Base-by-base conservation (phyloP, 768 basidiomycete genomes). In the Psilocybe tampanensis region DNA sequence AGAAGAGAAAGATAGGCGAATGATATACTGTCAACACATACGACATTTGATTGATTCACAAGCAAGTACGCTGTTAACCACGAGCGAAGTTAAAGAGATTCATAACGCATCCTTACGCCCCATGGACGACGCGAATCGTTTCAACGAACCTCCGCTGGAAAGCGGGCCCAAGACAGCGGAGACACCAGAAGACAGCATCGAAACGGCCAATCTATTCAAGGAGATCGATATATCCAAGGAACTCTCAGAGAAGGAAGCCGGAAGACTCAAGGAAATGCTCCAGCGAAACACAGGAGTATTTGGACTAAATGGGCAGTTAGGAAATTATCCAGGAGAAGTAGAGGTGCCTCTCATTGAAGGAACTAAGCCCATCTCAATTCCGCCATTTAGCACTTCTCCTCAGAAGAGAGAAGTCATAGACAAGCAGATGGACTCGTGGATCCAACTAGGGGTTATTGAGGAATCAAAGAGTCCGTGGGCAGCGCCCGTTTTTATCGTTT, bases 401-500 rank as follows among this genome's bases (percentile, higher is more conserved):
- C 69, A 63, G 0, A 72, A 70, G 33, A 34, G 65, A 22, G 60
- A 68, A 50, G 66, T 74, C 0, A 72, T 57, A 2, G 53, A 55
- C 11, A 50, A 62, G 19, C 58, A 62, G 32, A 44, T 73, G 11
- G 53, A 67, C 15, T 42, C 62, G 0, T 79, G 75, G 75, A 58
- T 78, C 3, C 52, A 67, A 17, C 50, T 64, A 1, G 75, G 66
- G 1, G 72, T 80, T 0, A 77, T 80, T 11, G 75, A 80, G 52
- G 69, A 68, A 0, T 78, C 76, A 0, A 52, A 54, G 2, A 77
- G 76, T 54, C 77, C 75, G 0, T 81, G 72, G 71, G 70, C 53
- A 1, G 65, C 64, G 0, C 72, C 70, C 0, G 66, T 67, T 1
- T 58, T 72, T 8, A 72, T 78, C 3, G 72, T 72, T 0, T 79